Base-by-base conservation (phyloP, 768 basidiomycete genomes). In the Phylloporus arenicola region DNA sequence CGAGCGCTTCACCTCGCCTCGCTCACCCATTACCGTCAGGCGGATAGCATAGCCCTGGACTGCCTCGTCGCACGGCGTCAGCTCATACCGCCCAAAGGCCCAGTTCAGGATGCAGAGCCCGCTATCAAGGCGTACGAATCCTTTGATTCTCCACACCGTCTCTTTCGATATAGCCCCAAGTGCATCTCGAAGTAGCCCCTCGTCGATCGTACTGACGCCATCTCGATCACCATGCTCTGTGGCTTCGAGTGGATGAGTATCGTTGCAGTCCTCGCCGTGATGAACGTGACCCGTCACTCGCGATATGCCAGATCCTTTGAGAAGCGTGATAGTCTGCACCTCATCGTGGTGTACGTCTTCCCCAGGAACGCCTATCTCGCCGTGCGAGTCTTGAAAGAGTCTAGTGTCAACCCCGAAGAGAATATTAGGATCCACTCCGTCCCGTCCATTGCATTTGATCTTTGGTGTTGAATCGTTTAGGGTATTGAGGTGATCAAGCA, bases 331-430 rank as follows among this genome's bases (percentile, higher is more conserved):
- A 2, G 86, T 90, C 68, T 95, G 86, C 8, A 97, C 90, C 67
- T 97, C 93, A 50, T 92, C 83, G 50, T 88, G 82, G 61, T 87
- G 88, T 42, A 62, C 52, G 14, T 65, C 65, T 22, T 65, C 64
- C 10, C 49, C 51, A 0, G 37, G 19, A 41, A 43, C 16, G 41
- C 37, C 34, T 24, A 19, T 20, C 25, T 51, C 52, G 4, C 8
- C 37, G 31, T 8, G 38, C 6, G 42, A 38, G 24, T 68, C 65
- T 56, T 64, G 61, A 58, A 88, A 92, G 3, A 93, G 75, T 61
- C 81, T 86, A n/a, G 90, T 84, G 63, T 92, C 88, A 37, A 95
- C 67, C n/a, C 92, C 92, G 62, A 97, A 94, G 47, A 96, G 80
- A 24, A 97, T 69, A 24, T 76, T 71, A 1, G 92, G 90, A 57